These are phyloP conservation scores for Mycosarcoma maydis DNA, from an alignment of 1,284 basidiomycete species.

Conservation along the genomic window DNA sequence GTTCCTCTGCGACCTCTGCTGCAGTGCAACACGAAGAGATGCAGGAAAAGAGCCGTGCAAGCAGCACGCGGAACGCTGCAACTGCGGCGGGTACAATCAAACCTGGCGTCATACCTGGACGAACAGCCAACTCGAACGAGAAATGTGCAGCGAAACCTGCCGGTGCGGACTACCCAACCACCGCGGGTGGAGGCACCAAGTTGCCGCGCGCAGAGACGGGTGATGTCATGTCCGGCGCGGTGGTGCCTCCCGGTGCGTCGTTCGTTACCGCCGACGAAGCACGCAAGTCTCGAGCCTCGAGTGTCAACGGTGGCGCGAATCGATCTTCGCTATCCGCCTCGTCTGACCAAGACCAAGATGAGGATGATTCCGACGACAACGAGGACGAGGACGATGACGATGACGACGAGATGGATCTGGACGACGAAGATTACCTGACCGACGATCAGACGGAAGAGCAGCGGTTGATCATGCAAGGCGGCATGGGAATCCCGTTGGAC, in stretches of 20 bases:
- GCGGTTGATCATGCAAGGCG: conserved; percentile 79
- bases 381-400: conserved; percentile 65
- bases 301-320: background rate
- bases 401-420: conserved; percentile 68
- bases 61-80: conserved; percentile 6
- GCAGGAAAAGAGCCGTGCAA: conserved; percentile 34
- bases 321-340: background rate
- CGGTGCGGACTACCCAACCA: conserved; percentile 29
- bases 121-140: conserved; percentile 28
- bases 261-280: conserved; percentile 67
- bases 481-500: conserved; percentile 82
- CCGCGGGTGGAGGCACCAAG: conserved; percentile 58
- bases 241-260: conserved; percentile 77
- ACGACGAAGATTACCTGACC: conserved; percentile 67
- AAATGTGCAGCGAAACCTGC: background rate
- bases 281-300: conserved; percentile 12
- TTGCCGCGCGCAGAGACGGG: conserved; percentile 72
- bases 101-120: no score
- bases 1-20: conserved; percentile 28
- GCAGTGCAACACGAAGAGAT: conserved; percentile 38
- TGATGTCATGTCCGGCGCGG: conserved; percentile 76
- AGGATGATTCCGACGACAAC: conserved; percentile 49
- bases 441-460: conserved; percentile 80
- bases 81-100: no score
- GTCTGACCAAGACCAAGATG: conserved; percentile 16